Evolutionary conservation across 176 grass and related monocot genomes (phyloP).

Genomic region (Thinopyrum elongatum): DNA sequence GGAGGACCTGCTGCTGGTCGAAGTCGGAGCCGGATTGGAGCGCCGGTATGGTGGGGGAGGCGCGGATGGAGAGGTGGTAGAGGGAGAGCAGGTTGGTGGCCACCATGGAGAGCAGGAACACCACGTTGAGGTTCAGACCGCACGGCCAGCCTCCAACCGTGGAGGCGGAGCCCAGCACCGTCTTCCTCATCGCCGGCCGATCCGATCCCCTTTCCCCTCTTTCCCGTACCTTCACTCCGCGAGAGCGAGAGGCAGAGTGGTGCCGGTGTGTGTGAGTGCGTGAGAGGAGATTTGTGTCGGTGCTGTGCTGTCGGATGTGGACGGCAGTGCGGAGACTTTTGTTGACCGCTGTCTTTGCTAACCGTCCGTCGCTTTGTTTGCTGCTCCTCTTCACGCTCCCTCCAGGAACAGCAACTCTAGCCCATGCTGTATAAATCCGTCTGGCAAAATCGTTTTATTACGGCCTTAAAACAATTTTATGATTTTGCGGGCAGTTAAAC

Average conservation of each 20-base stretch:
- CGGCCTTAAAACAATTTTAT: no score
- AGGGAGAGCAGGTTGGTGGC: conserved; percentile 90
- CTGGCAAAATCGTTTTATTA: no score
- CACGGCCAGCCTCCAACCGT: neutral
- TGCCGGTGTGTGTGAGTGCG: neutral
- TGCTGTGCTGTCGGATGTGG: neutral
- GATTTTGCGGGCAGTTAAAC: no score
- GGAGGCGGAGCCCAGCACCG: conserved; percentile 33
- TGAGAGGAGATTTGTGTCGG: neutral
- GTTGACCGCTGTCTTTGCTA: neutral
- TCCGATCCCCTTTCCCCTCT: neutral
- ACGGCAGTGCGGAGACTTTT: neutral
- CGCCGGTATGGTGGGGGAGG: conserved; percentile 16
- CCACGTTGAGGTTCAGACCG: conserved; percentile 54
- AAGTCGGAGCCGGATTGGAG: conserved; percentile 5
- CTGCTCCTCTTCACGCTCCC: no score
- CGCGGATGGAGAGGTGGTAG: conserved; percentile 83
- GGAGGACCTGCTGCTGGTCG: conserved; percentile 43
- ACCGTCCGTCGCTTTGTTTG: no score
- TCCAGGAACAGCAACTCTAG: no score
- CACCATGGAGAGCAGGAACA: conserved; percentile 82
- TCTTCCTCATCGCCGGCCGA: conserved; percentile 32
- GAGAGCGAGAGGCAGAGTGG: neutral
- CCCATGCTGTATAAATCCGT: no score
- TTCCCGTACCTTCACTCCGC: neutral